Base-by-base conservation (phyloP, 352 stramenopile genomes). In the Albugo laibachii region DNA sequence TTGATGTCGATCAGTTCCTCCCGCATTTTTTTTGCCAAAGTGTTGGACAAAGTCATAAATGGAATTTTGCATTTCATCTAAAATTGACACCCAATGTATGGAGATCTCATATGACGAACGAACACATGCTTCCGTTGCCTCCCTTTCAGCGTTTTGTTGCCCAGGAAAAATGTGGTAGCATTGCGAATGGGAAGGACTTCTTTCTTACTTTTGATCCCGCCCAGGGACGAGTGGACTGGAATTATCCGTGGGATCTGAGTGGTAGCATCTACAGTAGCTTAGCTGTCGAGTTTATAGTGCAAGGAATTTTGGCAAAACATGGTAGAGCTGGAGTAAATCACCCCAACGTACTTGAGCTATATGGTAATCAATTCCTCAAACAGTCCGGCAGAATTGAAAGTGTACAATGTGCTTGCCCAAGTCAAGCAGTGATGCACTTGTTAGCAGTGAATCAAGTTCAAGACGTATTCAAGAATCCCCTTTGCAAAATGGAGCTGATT, bases 371-470 rank as follows among this genome's bases (percentile, higher is more conserved):
- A 46, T 60, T 62, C 19, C 48, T 85, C 5, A 48, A 50, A 24
- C 37, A 55, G 40, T 62, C 51, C 56, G 3, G 3, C 8, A 31
- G 8, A 31, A 48, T 54, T 46, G 50, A 48, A 39, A 59, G 56
- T 27, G 44, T 69, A 15, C 52, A 59, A n/a, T 80, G 52, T 36
- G 72, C 57, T 40, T 68, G 76, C 41, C 50, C 61, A 46, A 60
- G 58, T 16, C 55, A 41, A 41, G 65, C 74, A 42, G 65, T 82
- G 31, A 66, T 93, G 56, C 62, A 80, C 21, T 73, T 89, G 35
- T 62, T 93, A 20, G 75, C 80, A 12, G 67, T 93, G 41, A 93
- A 93, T 56, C 68, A 84, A 31, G 80, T 93, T 12, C 80, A 93
- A 52, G 56, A 84, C 42, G 53, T 80, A 10, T 93, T 69, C 45